Evolutionary conservation across 805 yeast species (phyloP).

Genomic region (Spathaspora boniae): DNA sequence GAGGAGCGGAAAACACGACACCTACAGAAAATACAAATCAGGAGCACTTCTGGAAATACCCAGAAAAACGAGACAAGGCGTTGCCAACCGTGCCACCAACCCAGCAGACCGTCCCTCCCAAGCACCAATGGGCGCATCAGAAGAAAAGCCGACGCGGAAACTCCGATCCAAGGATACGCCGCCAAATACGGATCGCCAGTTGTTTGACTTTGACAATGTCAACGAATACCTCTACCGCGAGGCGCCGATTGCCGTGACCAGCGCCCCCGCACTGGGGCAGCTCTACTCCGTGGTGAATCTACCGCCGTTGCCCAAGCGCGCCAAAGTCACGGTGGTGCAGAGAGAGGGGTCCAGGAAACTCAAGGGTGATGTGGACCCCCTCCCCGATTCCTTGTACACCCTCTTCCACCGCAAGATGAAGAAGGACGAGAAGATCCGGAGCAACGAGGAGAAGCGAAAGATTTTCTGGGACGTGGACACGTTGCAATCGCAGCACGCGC

Average conservation of each 20-base stretch:
- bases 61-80: no score
- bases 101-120: no score
- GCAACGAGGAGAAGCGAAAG: constrained; percentile 49
- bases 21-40: no score
- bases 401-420: constrained; percentile 57
- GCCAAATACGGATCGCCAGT: constrained; percentile 12
- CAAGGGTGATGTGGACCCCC: constrained; percentile 30
- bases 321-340: constrained; percentile 6
- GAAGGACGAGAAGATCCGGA: constrained; percentile 61
- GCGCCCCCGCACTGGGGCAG: neutral
- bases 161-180: constrained; percentile 28
- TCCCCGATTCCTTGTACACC: constrained; percentile 42
- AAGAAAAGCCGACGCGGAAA: constrained; percentile 11
- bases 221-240: constrained; percentile 22
- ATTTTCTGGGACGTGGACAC: constrained; percentile 57
- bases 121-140: no score
- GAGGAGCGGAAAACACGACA: no score
- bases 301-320: constrained; percentile 10
- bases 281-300: neutral
- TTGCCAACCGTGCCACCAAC: no score
- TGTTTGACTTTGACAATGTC: constrained; percentile 34
- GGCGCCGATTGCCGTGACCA: constrained; percentile 15
- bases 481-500: constrained; percentile 40
- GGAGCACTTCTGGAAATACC: no score
- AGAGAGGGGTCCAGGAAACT: constrained; percentile 19